Evolutionary conservation across 2,329 filamentous ascomycete genomes (phyloP).

Genomic region (Venturia oleaginea): DNA sequence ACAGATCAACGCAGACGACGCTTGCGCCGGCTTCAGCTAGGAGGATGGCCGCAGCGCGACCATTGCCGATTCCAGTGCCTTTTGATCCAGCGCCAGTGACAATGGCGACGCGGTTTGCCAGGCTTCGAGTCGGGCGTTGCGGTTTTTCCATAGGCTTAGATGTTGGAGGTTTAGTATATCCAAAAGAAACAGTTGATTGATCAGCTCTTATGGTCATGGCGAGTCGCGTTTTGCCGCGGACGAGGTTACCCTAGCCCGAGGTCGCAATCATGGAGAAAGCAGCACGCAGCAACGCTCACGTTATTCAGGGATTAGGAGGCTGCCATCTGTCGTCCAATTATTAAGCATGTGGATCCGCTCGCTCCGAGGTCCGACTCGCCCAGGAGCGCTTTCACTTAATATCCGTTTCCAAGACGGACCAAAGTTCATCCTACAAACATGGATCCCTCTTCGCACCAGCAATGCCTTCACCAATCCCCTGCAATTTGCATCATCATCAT

Average conservation of each 20-base stretch:
- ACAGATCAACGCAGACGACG: slow-evolving; percentile 51
- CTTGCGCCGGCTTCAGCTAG: slow-evolving; percentile 49
- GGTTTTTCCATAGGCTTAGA: neutral
- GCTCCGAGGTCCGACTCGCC: too few relatives aligned
- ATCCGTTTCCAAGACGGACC: neutral
- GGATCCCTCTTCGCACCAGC: neutral
- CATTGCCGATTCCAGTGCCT: slow-evolving; percentile 52
- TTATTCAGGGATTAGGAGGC: too few relatives aligned
- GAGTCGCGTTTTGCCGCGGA: too few relatives aligned
- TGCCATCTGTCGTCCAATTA: too few relatives aligned
- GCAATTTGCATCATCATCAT: neutral
- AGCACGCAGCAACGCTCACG: too few relatives aligned
- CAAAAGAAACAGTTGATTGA: too few relatives aligned
- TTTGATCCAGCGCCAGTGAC: slow-evolving; percentile 51
- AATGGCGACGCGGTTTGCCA: slow-evolving; percentile 40
- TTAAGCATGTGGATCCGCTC: too few relatives aligned
- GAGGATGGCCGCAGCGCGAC: slow-evolving; percentile 48
- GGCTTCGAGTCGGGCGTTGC: slow-evolving; percentile 29
- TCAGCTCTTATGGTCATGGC: too few relatives aligned
- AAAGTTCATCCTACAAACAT: neutral
- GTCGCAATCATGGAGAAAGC: too few relatives aligned
- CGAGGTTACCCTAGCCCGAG: too few relatives aligned
- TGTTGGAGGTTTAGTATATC: too few relatives aligned
- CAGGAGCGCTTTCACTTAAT: too few relatives aligned
- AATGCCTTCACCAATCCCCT: neutral